These are phyloP conservation scores for Podila epigama DNA, from an alignment of 192 early-diverging fungal genomes.

Conservation along the genomic window DNA sequence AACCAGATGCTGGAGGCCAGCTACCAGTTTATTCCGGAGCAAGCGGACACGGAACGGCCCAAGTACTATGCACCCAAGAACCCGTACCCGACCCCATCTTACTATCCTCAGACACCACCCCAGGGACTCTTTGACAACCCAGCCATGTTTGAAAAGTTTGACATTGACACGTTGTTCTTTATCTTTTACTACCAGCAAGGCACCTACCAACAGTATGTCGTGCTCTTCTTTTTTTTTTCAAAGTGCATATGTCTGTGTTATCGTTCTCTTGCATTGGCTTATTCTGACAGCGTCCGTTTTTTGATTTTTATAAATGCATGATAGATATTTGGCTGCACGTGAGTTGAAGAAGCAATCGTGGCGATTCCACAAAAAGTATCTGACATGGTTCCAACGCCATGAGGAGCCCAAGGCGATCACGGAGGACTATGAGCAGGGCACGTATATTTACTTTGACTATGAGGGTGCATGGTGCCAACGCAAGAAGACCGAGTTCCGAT, in stretches of 20 bases:
- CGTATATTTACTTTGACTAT: constrained; percentile 99
- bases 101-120: constrained; percentile 88
- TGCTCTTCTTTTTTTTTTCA: not conserved
- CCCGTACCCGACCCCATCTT: constrained; percentile 84
- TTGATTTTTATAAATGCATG: not conserved
- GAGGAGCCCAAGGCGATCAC: constrained; percentile 96
- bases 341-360: constrained; percentile 97
- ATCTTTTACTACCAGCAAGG: constrained; percentile 98
- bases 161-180: constrained; percentile 95
- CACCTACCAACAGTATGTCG: constrained; percentile 95
- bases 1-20: constrained; percentile 87
- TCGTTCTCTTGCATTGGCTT: not conserved
- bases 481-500: constrained; percentile 96
- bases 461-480: constrained; percentile 97
- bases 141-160: constrained; percentile 88
- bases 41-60: constrained; percentile 82
- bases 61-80: constrained; percentile 79
- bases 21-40: constrained; percentile 82
- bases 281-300: not conserved
- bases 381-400: constrained; percentile 98
- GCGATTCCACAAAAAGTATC: constrained; percentile 98
- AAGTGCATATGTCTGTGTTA: not conserved
- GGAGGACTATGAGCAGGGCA: constrained; percentile 97
- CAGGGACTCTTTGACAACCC: constrained; percentile 84
- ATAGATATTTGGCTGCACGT: constrained; percentile 87